Conservation (phyloP, 345 rosid genomes). For the Cochlearia excelsa region DNA sequence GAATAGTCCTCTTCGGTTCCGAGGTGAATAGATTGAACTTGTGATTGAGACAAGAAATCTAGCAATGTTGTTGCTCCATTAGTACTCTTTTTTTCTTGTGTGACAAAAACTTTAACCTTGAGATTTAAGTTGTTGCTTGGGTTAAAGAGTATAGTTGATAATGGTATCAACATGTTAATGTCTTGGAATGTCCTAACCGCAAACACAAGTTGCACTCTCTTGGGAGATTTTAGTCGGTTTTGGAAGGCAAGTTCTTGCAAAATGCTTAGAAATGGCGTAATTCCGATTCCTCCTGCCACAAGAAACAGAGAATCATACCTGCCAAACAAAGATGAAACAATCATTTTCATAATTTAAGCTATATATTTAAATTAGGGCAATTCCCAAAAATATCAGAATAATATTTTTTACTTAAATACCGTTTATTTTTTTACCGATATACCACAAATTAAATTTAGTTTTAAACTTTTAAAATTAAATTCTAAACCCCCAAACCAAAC, state of each 20-base stretch:
- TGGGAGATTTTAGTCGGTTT: conserved; percentile 41
- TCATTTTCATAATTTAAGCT: background rate
- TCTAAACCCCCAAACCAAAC: too few relatives aligned
- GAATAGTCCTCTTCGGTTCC: conserved; percentile 34
- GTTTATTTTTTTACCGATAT: too few relatives aligned
- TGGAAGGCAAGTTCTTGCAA: conserved; percentile 54
- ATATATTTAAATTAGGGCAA: background rate
- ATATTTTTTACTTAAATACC: too few relatives aligned
- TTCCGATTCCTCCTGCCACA: conserved; percentile 82
- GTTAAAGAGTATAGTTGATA: conserved; percentile 49
- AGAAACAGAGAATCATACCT: conserved; percentile 71
- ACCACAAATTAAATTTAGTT: too few relatives aligned
- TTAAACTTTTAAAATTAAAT: too few relatives aligned
- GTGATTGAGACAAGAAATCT: conserved; percentile 43
- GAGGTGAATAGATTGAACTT: conserved; percentile 45
- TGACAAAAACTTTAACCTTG: conserved; percentile 59
- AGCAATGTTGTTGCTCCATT: conserved; percentile 40
- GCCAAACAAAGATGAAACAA: conserved; percentile 13
- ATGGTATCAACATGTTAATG: conserved; percentile 52
- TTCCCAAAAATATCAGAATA: too few relatives aligned
- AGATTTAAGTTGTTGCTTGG: conserved; percentile 40
- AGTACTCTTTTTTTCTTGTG: conserved; percentile 48
- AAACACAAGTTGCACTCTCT: conserved; percentile 54
- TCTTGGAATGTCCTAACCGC: conserved; percentile 53
- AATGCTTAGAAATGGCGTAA: conserved; percentile 79